Conservation (phyloP, 2,329 filamentous ascomycete genomes). For the Aspergillus pseudotamarii region DNA sequence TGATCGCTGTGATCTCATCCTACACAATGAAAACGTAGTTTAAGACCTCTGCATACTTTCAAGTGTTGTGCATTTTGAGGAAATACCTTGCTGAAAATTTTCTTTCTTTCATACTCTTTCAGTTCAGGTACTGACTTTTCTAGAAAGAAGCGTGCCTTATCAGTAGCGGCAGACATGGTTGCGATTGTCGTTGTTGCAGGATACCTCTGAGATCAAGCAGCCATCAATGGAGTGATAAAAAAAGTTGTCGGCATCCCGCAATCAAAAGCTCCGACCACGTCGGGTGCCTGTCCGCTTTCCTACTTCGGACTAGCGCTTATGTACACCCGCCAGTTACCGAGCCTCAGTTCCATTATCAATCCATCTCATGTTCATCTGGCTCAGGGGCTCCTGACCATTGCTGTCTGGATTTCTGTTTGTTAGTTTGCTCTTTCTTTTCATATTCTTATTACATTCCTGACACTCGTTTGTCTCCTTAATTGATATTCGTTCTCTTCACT, state of each 20-base stretch:
- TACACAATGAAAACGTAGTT: slow-evolving; percentile 39
- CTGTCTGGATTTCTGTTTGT: slow-evolving; percentile 20
- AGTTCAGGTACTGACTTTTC: slow-evolving; percentile 91
- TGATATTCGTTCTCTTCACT: slow-evolving; percentile 20
- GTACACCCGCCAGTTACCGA: slow-evolving; percentile 20
- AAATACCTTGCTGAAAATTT: slow-evolving; percentile 78
- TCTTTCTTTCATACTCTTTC: slow-evolving; percentile 87
- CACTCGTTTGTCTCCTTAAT: slow-evolving; percentile 26
- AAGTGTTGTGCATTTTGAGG: neutral
- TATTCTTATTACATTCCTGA: slow-evolving; percentile 30
- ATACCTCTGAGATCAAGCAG: neutral
- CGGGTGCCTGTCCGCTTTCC: slow-evolving; percentile 20
- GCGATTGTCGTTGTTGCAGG: slow-evolving; percentile 9
- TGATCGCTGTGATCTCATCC: slow-evolving; percentile 88
- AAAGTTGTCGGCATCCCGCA: slow-evolving; percentile 38
- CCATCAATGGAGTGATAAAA: slow-evolving; percentile 29
- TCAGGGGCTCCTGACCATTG: slow-evolving; percentile 31
- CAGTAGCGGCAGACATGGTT: slow-evolving; percentile 78
- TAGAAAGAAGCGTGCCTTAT: slow-evolving; percentile 93
- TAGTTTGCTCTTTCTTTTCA: slow-evolving; percentile 25
- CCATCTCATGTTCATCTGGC: slow-evolving; percentile 27
- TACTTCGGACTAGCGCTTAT: slow-evolving; percentile 20
- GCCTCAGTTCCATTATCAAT: slow-evolving; percentile 21
- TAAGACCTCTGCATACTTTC: slow-evolving; percentile 9
- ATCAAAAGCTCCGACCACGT: slow-evolving; percentile 23